Conservation (phyloP, 2,329 filamentous ascomycete species). For the Fusarium xylarioides region DNA sequence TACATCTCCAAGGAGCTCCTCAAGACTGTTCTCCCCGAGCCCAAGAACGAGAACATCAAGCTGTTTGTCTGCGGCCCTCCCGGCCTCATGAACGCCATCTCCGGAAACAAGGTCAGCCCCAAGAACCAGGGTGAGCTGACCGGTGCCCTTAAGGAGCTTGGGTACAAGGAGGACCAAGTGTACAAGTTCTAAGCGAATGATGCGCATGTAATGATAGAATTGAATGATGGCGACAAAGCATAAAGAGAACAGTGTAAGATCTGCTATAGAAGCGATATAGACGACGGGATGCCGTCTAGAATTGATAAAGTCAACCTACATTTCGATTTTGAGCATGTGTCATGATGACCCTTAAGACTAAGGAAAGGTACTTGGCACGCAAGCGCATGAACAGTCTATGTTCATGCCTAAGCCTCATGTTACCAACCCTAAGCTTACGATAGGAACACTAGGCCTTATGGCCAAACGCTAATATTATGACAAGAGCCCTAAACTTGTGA, state of each 20-base stretch:
- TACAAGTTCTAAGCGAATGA: slow-evolving; percentile 79
- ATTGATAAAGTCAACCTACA: slow-evolving; percentile 29
- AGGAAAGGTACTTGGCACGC: too few relatives aligned
- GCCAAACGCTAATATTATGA: too few relatives aligned
- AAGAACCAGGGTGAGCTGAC: slow-evolving; percentile 90
- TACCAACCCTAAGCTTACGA: too few relatives aligned
- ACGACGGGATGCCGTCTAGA: slow-evolving; percentile 32
- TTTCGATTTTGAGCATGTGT: neutral
- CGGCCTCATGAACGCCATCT: slow-evolving; percentile 91
- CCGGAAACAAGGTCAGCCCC: slow-evolving; percentile 89
- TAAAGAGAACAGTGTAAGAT: slow-evolving; percentile 35
- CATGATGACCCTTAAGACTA: neutral
- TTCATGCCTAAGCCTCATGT: too few relatives aligned
- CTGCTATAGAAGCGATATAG: slow-evolving; percentile 40
- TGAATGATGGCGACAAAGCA: slow-evolving; percentile 10
- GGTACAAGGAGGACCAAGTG: slow-evolving; percentile 77
- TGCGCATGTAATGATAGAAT: slow-evolving; percentile 12
- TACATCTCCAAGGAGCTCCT: slow-evolving; percentile 89
- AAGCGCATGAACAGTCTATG: too few relatives aligned
- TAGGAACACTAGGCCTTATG: too few relatives aligned
- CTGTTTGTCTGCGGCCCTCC: slow-evolving; percentile 96
- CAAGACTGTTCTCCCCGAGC: slow-evolving; percentile 93
- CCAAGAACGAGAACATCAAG: slow-evolving; percentile 92
- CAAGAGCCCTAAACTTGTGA: too few relatives aligned
- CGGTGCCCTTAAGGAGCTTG: slow-evolving; percentile 84